Evolutionary conservation across 1,284 basidiomycete species (phyloP), one percentile per base, ranked within the genome.

Genomic region (Cutaneotrichosporon sp.): DNA sequence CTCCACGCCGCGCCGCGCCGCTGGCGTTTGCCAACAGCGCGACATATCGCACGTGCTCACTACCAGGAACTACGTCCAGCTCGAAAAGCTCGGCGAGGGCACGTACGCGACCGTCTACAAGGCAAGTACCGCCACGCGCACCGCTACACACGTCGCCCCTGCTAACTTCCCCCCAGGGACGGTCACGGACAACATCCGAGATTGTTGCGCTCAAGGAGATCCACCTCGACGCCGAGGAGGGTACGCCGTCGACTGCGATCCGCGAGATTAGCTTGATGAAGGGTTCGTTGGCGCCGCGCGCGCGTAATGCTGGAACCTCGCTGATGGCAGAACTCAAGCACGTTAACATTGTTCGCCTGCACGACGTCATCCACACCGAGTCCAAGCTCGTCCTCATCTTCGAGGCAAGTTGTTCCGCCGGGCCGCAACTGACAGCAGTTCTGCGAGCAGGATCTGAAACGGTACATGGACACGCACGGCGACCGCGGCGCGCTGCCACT

Each of bases 331-430:
- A 98, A 75, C 83, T 98, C 62, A 90, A 89, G 68, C 88, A 97
- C 69, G 90, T 92, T 42, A 90, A 97, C 73, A 90, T 98, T 67
- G 93, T 98, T 67, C 81, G 94, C 67, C 79, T 98, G 54, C 81
- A 94, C 54, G 94, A 98, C 77, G 97, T 98, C 60, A 90, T 97
- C 9, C 94, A 98, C 73, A 88, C 89, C 17, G 94, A 98, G 76
- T 86, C 90, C 76, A 94, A 96, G 76, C 82, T 98, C 45, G 97
- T 94, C 74, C 84, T 98, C 60, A 94, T 98, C 43, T 97, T 94
- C 71, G 96, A 98, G 77, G 73, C 74, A 52, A 55, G 63, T 92
- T 90, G 73, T 79, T 92, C 10, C 2, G 1, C 12, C 4, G 22
- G 10, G n/a, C 23, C 14, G 26, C 15, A 12, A 14, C 30, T 50